A percentile compares a stretch with the other conserved stretches of the same genome.
Evolutionary conservation across 768 basidiomycete genomes (phyloP).

Genomic region (Russula foetens): DNA sequence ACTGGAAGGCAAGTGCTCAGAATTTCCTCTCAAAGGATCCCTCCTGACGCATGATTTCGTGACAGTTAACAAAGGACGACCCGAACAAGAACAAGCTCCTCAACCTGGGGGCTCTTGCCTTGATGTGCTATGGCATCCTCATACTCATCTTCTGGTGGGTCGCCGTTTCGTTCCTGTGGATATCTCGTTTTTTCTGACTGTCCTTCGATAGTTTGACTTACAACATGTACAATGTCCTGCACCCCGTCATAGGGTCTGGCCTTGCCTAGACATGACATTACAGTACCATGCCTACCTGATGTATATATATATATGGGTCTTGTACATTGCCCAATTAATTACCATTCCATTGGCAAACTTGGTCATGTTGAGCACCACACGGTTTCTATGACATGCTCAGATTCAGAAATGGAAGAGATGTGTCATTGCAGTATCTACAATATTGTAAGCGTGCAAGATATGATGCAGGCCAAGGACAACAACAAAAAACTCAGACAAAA

Average conservation of each 20-base stretch:
- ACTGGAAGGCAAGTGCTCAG: slow-evolving; percentile 64
- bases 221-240: slow-evolving; percentile 62
- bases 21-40: not conserved
- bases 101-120: slow-evolving; percentile 50
- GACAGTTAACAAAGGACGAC: slow-evolving; percentile 64
- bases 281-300: not conserved
- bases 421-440: not conserved
- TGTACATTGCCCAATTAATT: not conserved
- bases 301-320: not conserved
- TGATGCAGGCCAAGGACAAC: not conserved
- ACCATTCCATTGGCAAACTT: not conserved
- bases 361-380: too few species aligned
- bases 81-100: slow-evolving; percentile 44
- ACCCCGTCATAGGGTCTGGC: slow-evolving; percentile 23
- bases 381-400: too few species aligned
- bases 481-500: not conserved
- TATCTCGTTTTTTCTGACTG: slow-evolving; percentile 9
- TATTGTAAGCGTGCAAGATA: not conserved
- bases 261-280: not conserved
- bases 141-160: slow-evolving; percentile 87
- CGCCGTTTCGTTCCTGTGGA: not conserved
- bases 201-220: slow-evolving; percentile 51
- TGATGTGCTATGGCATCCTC: slow-evolving; percentile 66
- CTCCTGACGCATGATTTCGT: not conserved
- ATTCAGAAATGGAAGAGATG: not conserved